Percentiles rank a stretch among this genome's conserved stretches.
phyloP scores from a whole-genome alignment of 768 basidiomycete species.

The Trametes punicea region DNA sequence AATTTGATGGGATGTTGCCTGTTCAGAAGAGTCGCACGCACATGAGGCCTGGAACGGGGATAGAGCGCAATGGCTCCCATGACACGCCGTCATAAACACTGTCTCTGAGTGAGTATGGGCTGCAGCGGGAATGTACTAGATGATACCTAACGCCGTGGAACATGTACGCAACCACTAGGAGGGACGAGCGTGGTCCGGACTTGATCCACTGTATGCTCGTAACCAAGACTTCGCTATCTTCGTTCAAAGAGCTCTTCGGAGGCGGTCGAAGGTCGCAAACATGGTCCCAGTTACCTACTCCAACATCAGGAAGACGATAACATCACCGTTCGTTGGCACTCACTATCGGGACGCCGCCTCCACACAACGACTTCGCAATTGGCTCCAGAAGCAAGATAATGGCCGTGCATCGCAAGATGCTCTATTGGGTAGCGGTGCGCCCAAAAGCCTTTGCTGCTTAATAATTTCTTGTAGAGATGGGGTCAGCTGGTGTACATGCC shows the following conservation, averaged over 20 bases:
- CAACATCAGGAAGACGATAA: background rate
- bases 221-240: background rate
- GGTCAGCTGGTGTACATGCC: background rate
- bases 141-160: background rate
- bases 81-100: background rate
- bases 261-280: background rate
- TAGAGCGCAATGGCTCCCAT: background rate
- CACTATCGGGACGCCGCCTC: background rate
- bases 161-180: background rate
- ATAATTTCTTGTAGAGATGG: background rate
- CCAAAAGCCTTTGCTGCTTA: background rate
- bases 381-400: background rate
- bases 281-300: background rate
- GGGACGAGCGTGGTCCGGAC: background rate
- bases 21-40: background rate
- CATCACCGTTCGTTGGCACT: background rate
- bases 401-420: background rate
- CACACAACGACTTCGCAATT: background rate
- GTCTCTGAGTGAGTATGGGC: background rate
- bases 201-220: constrained; percentile 2
- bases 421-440: background rate
- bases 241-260: background rate
- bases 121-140: background rate
- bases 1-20: background rate
- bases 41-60: background rate